These are phyloP conservation scores for Cytospora mali DNA, from an alignment of 2,329 filamentous ascomycete species.

Conservation along the genomic window DNA sequence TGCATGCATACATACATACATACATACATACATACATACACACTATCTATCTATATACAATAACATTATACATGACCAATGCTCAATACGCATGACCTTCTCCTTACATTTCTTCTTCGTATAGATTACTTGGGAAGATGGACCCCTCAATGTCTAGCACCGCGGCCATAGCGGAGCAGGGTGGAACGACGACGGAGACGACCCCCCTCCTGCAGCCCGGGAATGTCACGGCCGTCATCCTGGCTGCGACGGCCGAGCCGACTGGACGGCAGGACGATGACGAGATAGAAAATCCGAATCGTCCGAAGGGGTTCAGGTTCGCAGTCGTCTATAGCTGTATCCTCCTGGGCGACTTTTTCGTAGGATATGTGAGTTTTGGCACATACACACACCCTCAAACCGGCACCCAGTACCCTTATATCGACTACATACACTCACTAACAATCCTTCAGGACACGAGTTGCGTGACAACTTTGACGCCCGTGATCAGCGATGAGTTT, in stretches of 20 bases:
- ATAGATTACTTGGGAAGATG: too few relatives aligned
- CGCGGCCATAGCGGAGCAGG: not conserved
- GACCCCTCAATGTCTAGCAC: not conserved
- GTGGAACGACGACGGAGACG: not conserved
- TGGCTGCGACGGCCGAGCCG: not conserved
- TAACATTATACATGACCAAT: too few relatives aligned
- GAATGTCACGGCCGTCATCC: not conserved
- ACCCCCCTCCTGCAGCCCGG: slow-evolving; percentile 2
- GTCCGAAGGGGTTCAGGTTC: not conserved
- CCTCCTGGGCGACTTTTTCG: slow-evolving; percentile 8
- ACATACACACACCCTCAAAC: not conserved
- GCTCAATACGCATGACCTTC: too few relatives aligned
- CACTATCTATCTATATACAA: too few relatives aligned
- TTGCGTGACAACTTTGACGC: slow-evolving; percentile 12
- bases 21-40: not conserved
- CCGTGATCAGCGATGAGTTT: slow-evolving; percentile 6
- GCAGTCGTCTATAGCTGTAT: not conserved
- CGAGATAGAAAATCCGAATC: not conserved
- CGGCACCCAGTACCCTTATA: too few relatives aligned
- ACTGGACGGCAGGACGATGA: not conserved
- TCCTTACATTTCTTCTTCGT: not conserved
- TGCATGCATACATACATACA: not conserved
- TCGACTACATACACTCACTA: not conserved
- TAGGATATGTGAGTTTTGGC: slow-evolving; percentile 1
- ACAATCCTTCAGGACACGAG: slow-evolving; percentile 2